Evolutionary conservation across 2,329 filamentous ascomycete species (phyloP).

Genomic region (Xylaria sp.): DNA sequence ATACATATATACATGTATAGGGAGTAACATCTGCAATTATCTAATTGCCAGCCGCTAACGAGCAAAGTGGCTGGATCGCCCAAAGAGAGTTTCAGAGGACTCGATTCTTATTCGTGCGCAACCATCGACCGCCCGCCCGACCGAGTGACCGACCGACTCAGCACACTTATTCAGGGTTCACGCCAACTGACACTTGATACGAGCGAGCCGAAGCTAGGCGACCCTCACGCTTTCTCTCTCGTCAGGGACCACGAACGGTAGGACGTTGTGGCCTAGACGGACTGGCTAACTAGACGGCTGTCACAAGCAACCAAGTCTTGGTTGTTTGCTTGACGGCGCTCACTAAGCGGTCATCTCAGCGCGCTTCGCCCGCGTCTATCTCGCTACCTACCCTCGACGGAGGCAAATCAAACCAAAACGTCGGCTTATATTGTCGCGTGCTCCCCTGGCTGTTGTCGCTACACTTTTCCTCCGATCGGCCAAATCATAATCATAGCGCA

Average conservation of each 20-base stretch:
- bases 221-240: not conserved
- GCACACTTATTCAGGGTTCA: constrained; percentile 15
- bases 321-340: not conserved
- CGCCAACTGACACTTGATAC: constrained; percentile 8
- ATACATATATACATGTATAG: not conserved
- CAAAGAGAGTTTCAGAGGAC: constrained; percentile 6
- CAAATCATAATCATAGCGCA: constrained; percentile 6
- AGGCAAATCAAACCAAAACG: constrained; percentile 2
- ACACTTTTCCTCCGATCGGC: constrained; percentile 4
- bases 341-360: too few relatives aligned
- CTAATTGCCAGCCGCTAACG: not conserved
- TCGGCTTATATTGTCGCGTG: constrained; percentile 17
- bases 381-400: not conserved
- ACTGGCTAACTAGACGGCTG: not conserved
- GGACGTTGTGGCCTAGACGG: not conserved
- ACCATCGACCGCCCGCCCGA: constrained; percentile 2
- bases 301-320: not conserved
- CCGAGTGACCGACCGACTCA: constrained; percentile 16
- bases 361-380: not conserved
- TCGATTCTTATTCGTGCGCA: constrained; percentile 33
- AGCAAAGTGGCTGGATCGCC: constrained; percentile 26
- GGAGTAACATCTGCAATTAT: not conserved
- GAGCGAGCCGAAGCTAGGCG: constrained; percentile 10
- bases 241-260: constrained; percentile 21
- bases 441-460: constrained; percentile 13